Evolutionary conservation across 2,329 filamentous ascomycete species (phyloP), one percentile per base, ranked within the genome.

Genomic region (Trichophyton rubrum): DNA sequence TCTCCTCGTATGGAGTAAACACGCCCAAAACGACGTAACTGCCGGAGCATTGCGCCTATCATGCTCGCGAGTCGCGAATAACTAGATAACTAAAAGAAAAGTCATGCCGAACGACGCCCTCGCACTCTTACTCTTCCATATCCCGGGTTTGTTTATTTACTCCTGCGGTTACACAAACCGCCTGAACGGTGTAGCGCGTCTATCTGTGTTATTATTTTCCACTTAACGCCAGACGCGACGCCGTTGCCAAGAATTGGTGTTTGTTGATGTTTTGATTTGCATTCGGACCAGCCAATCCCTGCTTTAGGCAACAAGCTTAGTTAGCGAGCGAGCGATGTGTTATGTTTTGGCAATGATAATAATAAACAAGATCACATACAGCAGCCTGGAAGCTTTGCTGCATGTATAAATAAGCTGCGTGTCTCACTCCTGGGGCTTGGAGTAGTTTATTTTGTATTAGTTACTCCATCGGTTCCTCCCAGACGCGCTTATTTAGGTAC

Each of bases 211-310:
- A 30, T 38, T 38, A 38, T 38, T 38, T 38, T 13, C 33, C 33
- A 38, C 33, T 27, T 27, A 53, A 55, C 51, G 51, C 51, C 51
- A 55, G 20, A 55, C 51, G 51, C 51, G 51, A 51, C 9, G 8
- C 27, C n/a, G 51, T 35, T 55, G 51, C 51, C 51, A 55, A 55
- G 51, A 7, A 4, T 35, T 35, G 49, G 22, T 15, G 51, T 55
- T 55, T 55, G 51, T 55, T 55, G 51, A 55, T 55, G 51, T 55
- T 55, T 55, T 55, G 51, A 55, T 55, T 55, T 55, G 30, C 51
- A 27, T 35, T 8, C 2, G 2, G 27, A 43, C 27, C 27, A 17
- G 51, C 51, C 33, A 17, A 55, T 55, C 51, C 51, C 13, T 33
- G 51, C 27, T 22, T 13, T 27, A 27, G 47, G 40, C 15, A n/a